These are phyloP conservation scores for Phyllosticta ampelicida DNA, from an alignment of 2,329 filamentous ascomycete genomes.

Conservation along the genomic window DNA sequence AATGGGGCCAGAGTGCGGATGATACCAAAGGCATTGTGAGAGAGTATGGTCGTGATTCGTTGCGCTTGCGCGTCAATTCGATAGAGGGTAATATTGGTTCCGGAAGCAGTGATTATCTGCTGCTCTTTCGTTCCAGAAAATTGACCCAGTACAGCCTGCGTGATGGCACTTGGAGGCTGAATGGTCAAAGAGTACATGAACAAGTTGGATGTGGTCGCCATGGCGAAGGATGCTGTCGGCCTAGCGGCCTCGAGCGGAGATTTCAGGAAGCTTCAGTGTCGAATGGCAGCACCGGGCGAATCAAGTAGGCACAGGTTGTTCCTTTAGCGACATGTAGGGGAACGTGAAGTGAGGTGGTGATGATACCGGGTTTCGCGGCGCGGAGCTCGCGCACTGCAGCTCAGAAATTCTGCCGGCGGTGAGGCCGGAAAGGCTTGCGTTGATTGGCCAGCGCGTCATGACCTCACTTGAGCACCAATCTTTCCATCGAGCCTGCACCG, in stretches of 20 bases:
- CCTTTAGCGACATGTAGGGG: neutral
- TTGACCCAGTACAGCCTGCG: slow-evolving; percentile 85
- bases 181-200: slow-evolving; percentile 97
- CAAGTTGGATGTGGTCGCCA: slow-evolving; percentile 98
- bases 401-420: neutral
- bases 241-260: slow-evolving; percentile 12
- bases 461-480: slow-evolving; percentile 1
- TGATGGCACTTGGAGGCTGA: slow-evolving; percentile 80
- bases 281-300: neutral
- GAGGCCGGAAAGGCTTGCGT: neutral
- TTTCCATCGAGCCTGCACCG: neutral
- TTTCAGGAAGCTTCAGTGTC: neutral
- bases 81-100: slow-evolving; percentile 78
- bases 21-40: slow-evolving; percentile 93
- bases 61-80: slow-evolving; percentile 77
- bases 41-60: slow-evolving; percentile 74
- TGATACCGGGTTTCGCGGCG: neutral
- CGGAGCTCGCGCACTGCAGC: neutral
- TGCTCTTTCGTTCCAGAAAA: slow-evolving; percentile 95
- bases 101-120: slow-evolving; percentile 89
- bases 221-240: slow-evolving; percentile 37
- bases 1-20: slow-evolving; percentile 83
- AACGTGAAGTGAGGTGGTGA: neutral
- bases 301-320: neutral
- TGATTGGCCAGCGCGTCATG: slow-evolving; percentile 8